phyloP scores from a whole-genome alignment of 768 basidiomycete species.

The Rhodotorula sphaerocarpa region DNA sequence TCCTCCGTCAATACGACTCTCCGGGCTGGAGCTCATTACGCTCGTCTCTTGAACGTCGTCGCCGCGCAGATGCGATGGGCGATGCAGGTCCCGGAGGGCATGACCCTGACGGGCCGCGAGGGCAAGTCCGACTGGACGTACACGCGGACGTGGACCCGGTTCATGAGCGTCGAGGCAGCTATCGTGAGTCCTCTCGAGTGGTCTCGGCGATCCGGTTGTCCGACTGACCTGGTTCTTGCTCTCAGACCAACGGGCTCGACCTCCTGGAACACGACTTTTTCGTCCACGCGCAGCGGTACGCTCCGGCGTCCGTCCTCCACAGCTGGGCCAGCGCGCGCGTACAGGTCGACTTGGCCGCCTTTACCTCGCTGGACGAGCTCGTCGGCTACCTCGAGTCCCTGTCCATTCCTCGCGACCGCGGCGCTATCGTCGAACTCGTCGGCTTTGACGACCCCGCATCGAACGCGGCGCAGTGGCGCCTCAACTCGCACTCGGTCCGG shows the following conservation, averaged over 20 bases:
- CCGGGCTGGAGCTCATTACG: background rate
- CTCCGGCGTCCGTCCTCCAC: too few relatives aligned
- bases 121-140: background rate
- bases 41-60: background rate
- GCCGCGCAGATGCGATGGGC: background rate
- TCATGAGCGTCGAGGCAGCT: background rate
- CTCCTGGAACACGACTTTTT: slow-evolving; percentile 5
- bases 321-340: too few relatives aligned
- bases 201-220: background rate
- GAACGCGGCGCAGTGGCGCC: too few relatives aligned
- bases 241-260: background rate
- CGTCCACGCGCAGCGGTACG: background rate
- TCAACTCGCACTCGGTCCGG: too few relatives aligned
- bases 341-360: too few relatives aligned
- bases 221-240: background rate
- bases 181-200: background rate
- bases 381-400: too few relatives aligned
- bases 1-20: background rate
- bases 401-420: too few relatives aligned
- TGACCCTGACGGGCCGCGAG: background rate
- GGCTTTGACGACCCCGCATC: too few relatives aligned
- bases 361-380: too few relatives aligned
- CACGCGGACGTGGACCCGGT: background rate
- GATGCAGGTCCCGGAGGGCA: background rate
- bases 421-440: too few relatives aligned